Base-by-base conservation (phyloP, 2,329 filamentous ascomycete species). In the Microsporum audouinii region DNA sequence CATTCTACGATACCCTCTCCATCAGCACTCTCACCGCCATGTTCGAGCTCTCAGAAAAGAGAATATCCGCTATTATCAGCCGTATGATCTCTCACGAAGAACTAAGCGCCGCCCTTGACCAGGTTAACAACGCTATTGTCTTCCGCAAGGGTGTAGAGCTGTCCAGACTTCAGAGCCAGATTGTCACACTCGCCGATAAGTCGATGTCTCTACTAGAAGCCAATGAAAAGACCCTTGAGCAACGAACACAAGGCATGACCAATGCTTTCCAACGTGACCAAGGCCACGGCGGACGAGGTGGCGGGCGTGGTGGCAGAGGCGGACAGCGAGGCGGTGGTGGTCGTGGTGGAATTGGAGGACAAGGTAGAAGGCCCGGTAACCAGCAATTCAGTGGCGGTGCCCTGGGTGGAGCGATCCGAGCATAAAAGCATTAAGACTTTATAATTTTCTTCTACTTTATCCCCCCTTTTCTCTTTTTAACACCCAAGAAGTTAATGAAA, bases 21-120 rank as follows among this genome's bases (percentile, higher is more conserved):
- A 82, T 96, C 68, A 81, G 84, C 67, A 95, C 91, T 29, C 83
- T 99, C 63, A 87, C 90, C 65, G 81, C 80, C 67, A 99, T 99
- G 94, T 99, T 99, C 75, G 94, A 99, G 77, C 86, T 99, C 29
- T 84, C 91, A 61, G 80, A 87, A 68, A 84, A 87, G 78, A 97
- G 97, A 83, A 91, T 96, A 58, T 82, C 88, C n/a, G 91, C 94
- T 39, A 86, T 99, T 61, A 86, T 99, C 71, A 95, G 90, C 82
- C 95, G 95, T 81, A 99, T 99, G 94, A 97, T 99, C 76, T 95
- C 91, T 70, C 94, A 99, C 80, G 94, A 99, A 78, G 94, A 99
- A 77, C 86, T 99, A 57, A 89, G 89, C 7, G 94, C 94, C 49
- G 95, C 94, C 41, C 85, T 99, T 33, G 95, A 99, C 80, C 94